These are phyloP conservation scores for Eucalyptus rudis DNA, from an alignment of 345 rosid species.

Conservation along the genomic window DNA sequence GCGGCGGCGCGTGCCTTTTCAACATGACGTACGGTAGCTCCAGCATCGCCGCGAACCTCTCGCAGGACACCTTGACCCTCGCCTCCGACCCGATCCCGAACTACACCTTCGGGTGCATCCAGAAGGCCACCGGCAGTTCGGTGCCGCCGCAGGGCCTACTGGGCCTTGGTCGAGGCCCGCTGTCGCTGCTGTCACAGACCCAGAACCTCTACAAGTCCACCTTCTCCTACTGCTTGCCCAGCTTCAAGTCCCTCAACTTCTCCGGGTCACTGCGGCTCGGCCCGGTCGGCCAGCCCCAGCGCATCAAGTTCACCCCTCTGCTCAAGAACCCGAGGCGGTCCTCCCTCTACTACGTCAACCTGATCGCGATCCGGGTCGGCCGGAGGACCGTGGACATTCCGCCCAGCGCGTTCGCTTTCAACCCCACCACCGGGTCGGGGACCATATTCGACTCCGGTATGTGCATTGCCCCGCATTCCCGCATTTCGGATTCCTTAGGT, in stretches of 20 bases:
- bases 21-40: constrained; percentile 85
- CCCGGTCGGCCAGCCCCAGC: constrained; percentile 54
- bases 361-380: constrained; percentile 70
- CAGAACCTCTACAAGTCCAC: constrained; percentile 61
- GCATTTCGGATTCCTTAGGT: not conserved
- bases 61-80: constrained; percentile 52
- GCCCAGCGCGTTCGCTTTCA: constrained; percentile 47
- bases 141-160: constrained; percentile 79
- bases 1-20: constrained; percentile 47
- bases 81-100: constrained; percentile 45
- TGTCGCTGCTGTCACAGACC: constrained; percentile 76
- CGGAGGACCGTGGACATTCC: constrained; percentile 64
- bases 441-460: constrained; percentile 93
- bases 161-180: constrained; percentile 86
- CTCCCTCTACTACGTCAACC: constrained; percentile 77
- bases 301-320: constrained; percentile 75
- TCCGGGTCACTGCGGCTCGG: constrained; percentile 90
- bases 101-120: constrained; percentile 90
- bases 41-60: constrained; percentile 47
- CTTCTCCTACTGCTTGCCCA: constrained; percentile 91
- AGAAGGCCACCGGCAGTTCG: constrained; percentile 53
- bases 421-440: constrained; percentile 77
- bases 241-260: constrained; percentile 57
- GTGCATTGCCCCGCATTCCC: not conserved
- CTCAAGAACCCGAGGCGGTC: constrained; percentile 77